phyloP scores from a whole-genome alignment of 768 basidiomycete species.

The Tricholoma flavovirens region DNA sequence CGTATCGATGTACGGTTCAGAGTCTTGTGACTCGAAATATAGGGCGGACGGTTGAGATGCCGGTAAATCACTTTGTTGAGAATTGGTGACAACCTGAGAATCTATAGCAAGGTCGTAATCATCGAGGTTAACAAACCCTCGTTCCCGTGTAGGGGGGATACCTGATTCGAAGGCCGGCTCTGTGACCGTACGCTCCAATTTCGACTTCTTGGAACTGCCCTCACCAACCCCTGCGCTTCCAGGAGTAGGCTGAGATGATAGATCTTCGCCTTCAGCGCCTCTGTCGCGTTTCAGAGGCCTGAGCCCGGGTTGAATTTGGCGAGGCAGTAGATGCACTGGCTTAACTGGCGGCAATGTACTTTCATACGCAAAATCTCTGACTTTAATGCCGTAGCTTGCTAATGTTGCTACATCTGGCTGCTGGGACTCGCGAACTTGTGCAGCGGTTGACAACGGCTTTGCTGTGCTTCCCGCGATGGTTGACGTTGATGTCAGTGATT shows the following conservation, averaged over 20 bases:
- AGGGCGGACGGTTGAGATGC: conserved; percentile 24
- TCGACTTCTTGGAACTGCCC: conserved; percentile 17
- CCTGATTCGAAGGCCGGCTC: conserved; percentile 23
- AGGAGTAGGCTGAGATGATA: conserved; percentile 1
- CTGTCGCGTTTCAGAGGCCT: conserved; percentile 24
- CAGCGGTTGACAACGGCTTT: conserved; percentile 15
- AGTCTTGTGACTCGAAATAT: conserved; percentile 36
- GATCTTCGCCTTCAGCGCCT: conserved; percentile 21
- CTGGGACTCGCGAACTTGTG: conserved; percentile 21
- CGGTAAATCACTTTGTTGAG: conserved; percentile 18
- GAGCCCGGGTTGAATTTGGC: conserved; percentile 40
- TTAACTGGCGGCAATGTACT: conserved; percentile 57
- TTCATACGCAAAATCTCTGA: conserved; percentile 66
- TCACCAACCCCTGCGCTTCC: conserved; percentile 1
- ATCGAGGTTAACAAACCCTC: conserved; percentile 22
- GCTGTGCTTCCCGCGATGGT: conserved; percentile 5
- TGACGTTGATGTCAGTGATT: conserved; percentile 4
- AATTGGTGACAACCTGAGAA: conserved; percentile 8
- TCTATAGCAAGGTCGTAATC: conserved; percentile 12
- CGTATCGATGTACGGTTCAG: conserved; percentile 42
- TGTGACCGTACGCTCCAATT: conserved; percentile 28
- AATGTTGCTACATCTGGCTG: conserved; percentile 17
- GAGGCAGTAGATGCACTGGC: conserved; percentile 36
- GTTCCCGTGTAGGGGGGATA: conserved; percentile 12
- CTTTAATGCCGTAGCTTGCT: conserved; percentile 35